phyloP scores from a whole-genome alignment of 805 yeast genomes.

The Wickerhamomyces bovis region DNA sequence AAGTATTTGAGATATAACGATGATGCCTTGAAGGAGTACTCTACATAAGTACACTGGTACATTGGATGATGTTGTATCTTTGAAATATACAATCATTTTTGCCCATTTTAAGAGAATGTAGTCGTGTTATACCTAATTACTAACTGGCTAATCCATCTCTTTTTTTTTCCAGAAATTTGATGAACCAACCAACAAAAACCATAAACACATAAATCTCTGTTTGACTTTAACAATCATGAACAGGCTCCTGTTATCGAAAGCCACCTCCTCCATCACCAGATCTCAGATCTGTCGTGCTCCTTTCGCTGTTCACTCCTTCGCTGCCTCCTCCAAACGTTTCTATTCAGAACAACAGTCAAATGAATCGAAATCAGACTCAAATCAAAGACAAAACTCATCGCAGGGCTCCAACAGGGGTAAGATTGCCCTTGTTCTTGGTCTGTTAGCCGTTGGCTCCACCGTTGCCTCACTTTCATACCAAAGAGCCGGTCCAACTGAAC shows the following conservation, averaged over 20 bases:
- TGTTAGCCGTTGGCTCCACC: constrained; percentile 44
- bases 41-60: too few species aligned
- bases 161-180: background rate
- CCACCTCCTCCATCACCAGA: background rate
- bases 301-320: background rate
- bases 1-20: constrained; percentile 59
- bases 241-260: background rate
- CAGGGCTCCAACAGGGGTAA: constrained; percentile 23
- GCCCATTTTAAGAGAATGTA: too few species aligned
- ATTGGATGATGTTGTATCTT: too few species aligned
- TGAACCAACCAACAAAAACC: background rate
- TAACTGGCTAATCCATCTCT: too few species aligned
- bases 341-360: constrained; percentile 1
- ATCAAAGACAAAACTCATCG: background rate
- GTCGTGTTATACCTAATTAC: too few species aligned
- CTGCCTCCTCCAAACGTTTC: background rate
- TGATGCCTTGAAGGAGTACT: constrained; percentile 9
- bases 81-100: too few species aligned
- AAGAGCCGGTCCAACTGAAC: constrained; percentile 38
- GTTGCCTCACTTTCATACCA: constrained; percentile 36
- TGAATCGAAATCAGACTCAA: background rate
- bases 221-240: background rate
- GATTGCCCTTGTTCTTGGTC: constrained; percentile 34
- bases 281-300: background rate
- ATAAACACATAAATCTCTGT: background rate